Evolutionary conservation across 2,329 filamentous ascomycete genomes (phyloP), one percentile per base, ranked within the genome.

Genomic region (Fusarium sp.): DNA sequence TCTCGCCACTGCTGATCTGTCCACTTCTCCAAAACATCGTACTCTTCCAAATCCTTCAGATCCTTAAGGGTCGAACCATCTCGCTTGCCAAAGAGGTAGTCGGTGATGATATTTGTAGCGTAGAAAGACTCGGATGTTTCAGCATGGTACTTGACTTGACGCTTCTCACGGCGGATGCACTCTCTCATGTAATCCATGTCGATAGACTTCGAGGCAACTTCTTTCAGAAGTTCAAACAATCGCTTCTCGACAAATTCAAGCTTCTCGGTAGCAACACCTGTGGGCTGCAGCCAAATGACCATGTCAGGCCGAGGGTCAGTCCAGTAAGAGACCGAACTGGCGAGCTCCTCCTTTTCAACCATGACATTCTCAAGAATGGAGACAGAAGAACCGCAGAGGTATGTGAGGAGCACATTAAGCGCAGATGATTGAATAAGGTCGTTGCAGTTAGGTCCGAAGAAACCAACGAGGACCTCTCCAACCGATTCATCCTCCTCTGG

Each of bases 401-500:
- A 99, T 5, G 92, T 91, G 42, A 97, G 87, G 6, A 97, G 84
- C 56, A 97, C 90, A 71, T 93, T 93, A 7, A 98, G 84, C 3
- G 95, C 96, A 20, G 91, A 91, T 16, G 89, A 89, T 44, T 88
- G 85, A 30, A 93, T 80, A 6, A 89, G 81, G 75, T 98, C 91
- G 59, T 89, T 92, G 81, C 92, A 95, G 75, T 92, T 88, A 1
- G 96, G 96, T 2, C 96, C 96, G 61, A 98, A 91, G 83, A 97
- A 97, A 3, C 89, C 92, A 26, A 98, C 91, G 54, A 94, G 85
- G 55, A 98, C 91, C 79, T 98, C 95, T 41, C 96, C 96, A 62
- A 91, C 93, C 0, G 94, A 95, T 80, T 99, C 96, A 74, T 99
- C 96, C 77, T 98, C 95, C 80, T 99, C 96, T 0, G 96, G 96